Percentiles rank a stretch among this genome's conserved stretches.
Conservation (phyloP, 768 basidiomycete genomes). For the Tylopilus plumbeoviolaceoides region DNA sequence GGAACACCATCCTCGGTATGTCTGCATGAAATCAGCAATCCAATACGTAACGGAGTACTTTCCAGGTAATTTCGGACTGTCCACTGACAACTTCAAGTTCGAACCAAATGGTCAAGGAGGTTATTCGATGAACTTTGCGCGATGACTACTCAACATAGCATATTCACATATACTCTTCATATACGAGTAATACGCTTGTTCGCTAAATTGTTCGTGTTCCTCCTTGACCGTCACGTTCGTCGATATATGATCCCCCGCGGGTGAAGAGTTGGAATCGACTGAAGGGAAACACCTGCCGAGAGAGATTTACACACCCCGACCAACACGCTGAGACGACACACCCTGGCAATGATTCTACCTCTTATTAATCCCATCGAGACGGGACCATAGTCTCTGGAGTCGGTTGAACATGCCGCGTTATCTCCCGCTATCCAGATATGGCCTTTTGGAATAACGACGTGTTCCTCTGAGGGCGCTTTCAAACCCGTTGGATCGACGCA, state of each 20-base stretch:
- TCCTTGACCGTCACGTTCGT: conserved; percentile 8
- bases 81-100: conserved; percentile 97
- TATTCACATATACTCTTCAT: neutral
- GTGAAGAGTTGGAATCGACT: conserved; percentile 26
- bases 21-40: neutral
- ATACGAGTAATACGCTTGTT: neutral
- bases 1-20: conserved; percentile 84
- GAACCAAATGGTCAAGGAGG: conserved; percentile 93
- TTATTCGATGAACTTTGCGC: conserved; percentile 85
- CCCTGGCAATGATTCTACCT: conserved; percentile 63
- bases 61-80: conserved; percentile 87
- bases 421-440: conserved; percentile 92
- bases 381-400: conserved; percentile 92
- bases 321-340: conserved; percentile 28
- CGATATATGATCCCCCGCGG: conserved; percentile 17
- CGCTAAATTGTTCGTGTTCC: neutral
- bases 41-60: neutral
- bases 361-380: conserved; percentile 78
- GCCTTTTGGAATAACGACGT: conserved; percentile 76
- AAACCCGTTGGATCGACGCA: conserved; percentile 83
- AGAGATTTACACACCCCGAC: conserved; percentile 1
- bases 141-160: conserved; percentile 28
- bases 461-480: conserved; percentile 60
- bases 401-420: conserved; percentile 76
- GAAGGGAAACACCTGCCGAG: conserved; percentile 29